Conservation (phyloP, 805 yeast species). For the Candida succiphila region DNA sequence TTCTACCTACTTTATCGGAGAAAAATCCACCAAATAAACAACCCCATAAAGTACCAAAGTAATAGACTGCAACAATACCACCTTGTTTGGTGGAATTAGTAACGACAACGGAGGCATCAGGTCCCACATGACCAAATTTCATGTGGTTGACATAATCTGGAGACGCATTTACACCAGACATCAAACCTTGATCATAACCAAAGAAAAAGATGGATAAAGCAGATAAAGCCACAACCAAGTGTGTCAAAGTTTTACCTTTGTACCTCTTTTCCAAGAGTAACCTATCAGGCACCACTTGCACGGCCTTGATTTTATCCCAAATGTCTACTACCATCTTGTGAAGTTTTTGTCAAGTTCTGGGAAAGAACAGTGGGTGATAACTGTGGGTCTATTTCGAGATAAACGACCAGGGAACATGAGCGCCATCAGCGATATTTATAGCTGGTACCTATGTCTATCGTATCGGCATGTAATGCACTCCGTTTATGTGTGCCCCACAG, state of each 20-base stretch:
- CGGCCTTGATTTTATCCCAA: too few species aligned
- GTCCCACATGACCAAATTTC: slow-evolving; percentile 11
- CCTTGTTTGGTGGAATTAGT: slow-evolving; percentile 13
- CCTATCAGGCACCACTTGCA: not conserved
- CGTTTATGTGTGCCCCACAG: too few species aligned
- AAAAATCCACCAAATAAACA: slow-evolving; percentile 10
- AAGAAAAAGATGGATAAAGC: slow-evolving; percentile 22
- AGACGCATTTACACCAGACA: slow-evolving; percentile 25
- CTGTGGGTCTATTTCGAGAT: too few species aligned
- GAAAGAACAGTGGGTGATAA: too few species aligned
- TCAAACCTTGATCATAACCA: slow-evolving; percentile 35
- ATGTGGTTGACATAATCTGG: slow-evolving; percentile 17
- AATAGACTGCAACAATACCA: slow-evolving; percentile 23
- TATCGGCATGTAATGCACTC: too few species aligned
- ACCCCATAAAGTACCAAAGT: slow-evolving; percentile 20
- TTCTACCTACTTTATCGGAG: slow-evolving; percentile 23
- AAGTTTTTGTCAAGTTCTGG: too few species aligned
- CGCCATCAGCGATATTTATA: too few species aligned
- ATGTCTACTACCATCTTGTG: too few species aligned
- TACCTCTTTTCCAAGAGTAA: slow-evolving; percentile 1
- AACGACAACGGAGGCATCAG: slow-evolving; percentile 9
- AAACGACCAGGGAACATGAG: too few species aligned
- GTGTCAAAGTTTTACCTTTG: slow-evolving; percentile 2
- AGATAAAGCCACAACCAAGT: slow-evolving; percentile 3
- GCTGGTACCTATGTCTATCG: too few species aligned